Base-by-base conservation (phyloP, 2,329 filamentous ascomycete genomes). In the Clonostachys chloroleuca region DNA sequence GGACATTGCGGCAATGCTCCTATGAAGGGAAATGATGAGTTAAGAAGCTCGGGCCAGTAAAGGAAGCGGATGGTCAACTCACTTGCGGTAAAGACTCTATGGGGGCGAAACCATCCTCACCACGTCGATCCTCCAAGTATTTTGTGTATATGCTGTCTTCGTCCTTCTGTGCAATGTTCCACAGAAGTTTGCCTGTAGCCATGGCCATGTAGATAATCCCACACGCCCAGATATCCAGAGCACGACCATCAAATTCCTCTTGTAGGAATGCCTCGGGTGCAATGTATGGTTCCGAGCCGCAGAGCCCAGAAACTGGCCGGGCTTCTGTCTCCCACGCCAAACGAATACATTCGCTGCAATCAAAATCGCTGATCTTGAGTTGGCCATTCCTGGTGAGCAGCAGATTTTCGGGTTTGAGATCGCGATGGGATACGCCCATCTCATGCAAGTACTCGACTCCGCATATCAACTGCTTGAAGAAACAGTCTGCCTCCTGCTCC, bases 151-250 rank as follows among this genome's bases (percentile, higher is more conserved):
- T 99, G 61, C 97, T 94, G 60, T 99, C 94, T 55, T 97, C 92
- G 47, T 95, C 92, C 68, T 91, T 95, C 68, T 92, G 92, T 7
- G 94, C 94, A n/a, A 96, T 83, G 47, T 91, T 87, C 94, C 94
- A 99, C 8, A 99, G 76, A 67, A 99, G 94, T 46, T 94, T 81
- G 6, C 94, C 94, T 2, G 92, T 97, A 49, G 94, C 81, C 94
- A 99, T 99, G 13, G 94, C 94, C 94, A 99, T 99, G 72, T 99
- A 99, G 50, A 99, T 99, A 44, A 99, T 94, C 62, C 94, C 94
- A 51, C 91, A 96, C 20, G 94, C 94, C 94, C 94, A 99, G 13
- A 97, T 87, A 60, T 99, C 94, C 43, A 99, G 92, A n/a, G 94
- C 92, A 49, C 94, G 82, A 34, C 94, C 94, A 61, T 99, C 94